Percentiles rank a stretch among this genome's conserved stretches.
Conservation (phyloP, 177 flowering plant genomes). For the Tripterygium wilfordii region DNA sequence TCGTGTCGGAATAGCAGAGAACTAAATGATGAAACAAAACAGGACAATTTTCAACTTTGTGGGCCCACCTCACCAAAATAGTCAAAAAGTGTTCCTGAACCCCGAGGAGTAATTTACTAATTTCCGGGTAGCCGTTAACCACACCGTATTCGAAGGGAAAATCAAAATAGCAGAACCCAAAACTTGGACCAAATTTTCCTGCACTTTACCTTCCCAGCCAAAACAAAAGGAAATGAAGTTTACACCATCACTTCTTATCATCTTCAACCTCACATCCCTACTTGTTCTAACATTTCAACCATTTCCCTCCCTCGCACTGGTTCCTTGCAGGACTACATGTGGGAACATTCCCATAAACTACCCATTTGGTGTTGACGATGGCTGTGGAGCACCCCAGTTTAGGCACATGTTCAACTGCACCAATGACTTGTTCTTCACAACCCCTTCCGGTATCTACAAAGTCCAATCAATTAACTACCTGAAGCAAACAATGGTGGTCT, state of each 20-base stretch:
- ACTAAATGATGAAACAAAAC: too few relatives aligned
- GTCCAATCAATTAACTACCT: slow-evolving; percentile 73
- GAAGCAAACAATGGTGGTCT: slow-evolving; percentile 38
- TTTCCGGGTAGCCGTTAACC: background rate
- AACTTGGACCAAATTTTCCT: background rate
- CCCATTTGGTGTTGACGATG: slow-evolving; percentile 82
- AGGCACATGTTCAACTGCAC: slow-evolving; percentile 68
- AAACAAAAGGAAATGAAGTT: slow-evolving; percentile 10
- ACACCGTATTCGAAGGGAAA: too few relatives aligned
- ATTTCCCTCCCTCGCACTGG: slow-evolving; percentile 2
- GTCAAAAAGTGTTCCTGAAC: slow-evolving; percentile 13
- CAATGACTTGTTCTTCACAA: slow-evolving; percentile 51
- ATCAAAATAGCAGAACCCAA: too few relatives aligned
- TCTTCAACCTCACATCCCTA: slow-evolving; percentile 3
- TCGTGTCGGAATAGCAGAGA: too few relatives aligned
- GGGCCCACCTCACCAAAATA: slow-evolving; percentile 12
- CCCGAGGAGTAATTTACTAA: slow-evolving; percentile 8
- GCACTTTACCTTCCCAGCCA: background rate
- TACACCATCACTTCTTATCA: background rate
- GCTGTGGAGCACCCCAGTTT: slow-evolving; percentile 83
- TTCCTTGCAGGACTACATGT: slow-evolving; percentile 54
- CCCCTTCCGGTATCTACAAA: slow-evolving; percentile 78
- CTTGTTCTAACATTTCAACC: background rate
- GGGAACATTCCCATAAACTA: slow-evolving; percentile 50
- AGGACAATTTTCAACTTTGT: slow-evolving; percentile 15